Base-by-base conservation (phyloP, 2,329 filamentous ascomycete genomes). In the Corinectria fuckeliana region DNA sequence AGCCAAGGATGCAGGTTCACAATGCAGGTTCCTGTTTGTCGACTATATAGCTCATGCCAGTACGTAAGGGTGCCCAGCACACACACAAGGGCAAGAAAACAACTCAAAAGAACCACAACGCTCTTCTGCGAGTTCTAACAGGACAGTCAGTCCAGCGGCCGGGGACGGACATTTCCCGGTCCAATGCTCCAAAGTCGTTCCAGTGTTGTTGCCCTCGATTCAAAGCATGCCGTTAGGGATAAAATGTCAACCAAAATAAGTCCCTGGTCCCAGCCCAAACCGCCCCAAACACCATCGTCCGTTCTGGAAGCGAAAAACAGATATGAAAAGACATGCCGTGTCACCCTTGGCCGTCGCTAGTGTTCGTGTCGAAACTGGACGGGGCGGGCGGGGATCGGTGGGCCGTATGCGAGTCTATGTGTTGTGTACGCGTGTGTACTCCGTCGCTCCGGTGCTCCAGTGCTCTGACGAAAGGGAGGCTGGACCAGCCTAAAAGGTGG, bases 261-360 rank as follows among this genome's bases (percentile, higher is more conserved):
- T 59, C 56, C 61, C 47, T 41, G 56, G 61, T 61, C 50, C 54
- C 54, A 60, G 47, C 60, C 63, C 36, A 59, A 59, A 53, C 66
- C 68, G 63, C 68, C n/a, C 65, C 32, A 64, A 67, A 70, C 68
- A 53, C 68, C 68, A 9, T 53, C 9, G 34, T 59, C 63, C 64
- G 60, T 64, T 28, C 38, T 63, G 60, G 48, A 63, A 47, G 50
- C 36, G 20, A 56, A 44, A 64, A 48, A 54, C 44, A 56, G 55
- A 42, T 56, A 61, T 48, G 49, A 38, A 52, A 60, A 41, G 52
- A 50, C 30, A 20, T 50, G 45, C 44, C 52, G 26, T 58, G 44
- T 54, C 39, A 61, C 52, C 25, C n/a, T 55, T 34, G 28, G 50
- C 44, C 28, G 36, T 56, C 34, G 28, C 38, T 47, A 50, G 32